Conservation (phyloP, 2,329 filamentous ascomycete species). For the Diplodia seriata region DNA sequence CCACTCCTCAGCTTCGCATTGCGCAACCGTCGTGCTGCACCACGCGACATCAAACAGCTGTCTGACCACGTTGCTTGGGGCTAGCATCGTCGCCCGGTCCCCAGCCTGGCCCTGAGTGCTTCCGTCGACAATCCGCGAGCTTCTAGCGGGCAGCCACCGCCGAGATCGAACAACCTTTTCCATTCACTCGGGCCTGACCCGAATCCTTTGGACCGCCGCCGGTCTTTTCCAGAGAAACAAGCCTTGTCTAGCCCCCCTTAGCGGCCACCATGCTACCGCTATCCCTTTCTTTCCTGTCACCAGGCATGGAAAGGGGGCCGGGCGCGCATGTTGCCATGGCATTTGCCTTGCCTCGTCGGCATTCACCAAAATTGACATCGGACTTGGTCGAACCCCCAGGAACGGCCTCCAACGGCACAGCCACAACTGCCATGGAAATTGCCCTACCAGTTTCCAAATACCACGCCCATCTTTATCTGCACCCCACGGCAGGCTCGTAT, state of each 20-base stretch:
- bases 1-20: conserved; percentile 16
- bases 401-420: background rate
- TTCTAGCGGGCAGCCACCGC: conserved; percentile 16
- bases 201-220: background rate
- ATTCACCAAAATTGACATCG: background rate
- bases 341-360: background rate
- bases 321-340: conserved; percentile 10
- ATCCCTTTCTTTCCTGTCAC: background rate
- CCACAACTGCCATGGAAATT: background rate
- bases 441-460: background rate
- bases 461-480: conserved; percentile 7
- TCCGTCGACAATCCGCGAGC: conserved; percentile 2
- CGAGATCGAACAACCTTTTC: background rate
- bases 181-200: background rate
- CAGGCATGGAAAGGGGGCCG: background rate
- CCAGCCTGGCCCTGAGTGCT: conserved; percentile 6
- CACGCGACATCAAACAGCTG: conserved; percentile 1
- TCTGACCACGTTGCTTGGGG: conserved; percentile 10
- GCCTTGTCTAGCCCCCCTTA: background rate
- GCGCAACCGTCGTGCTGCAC: conserved; percentile 14
- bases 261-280: background rate
- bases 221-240: background rate
- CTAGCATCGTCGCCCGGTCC: conserved; percentile 26
- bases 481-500: background rate
- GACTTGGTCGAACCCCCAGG: background rate